phyloP scores from a whole-genome alignment of 257 asterid genomes.

The Striga asiatica region DNA sequence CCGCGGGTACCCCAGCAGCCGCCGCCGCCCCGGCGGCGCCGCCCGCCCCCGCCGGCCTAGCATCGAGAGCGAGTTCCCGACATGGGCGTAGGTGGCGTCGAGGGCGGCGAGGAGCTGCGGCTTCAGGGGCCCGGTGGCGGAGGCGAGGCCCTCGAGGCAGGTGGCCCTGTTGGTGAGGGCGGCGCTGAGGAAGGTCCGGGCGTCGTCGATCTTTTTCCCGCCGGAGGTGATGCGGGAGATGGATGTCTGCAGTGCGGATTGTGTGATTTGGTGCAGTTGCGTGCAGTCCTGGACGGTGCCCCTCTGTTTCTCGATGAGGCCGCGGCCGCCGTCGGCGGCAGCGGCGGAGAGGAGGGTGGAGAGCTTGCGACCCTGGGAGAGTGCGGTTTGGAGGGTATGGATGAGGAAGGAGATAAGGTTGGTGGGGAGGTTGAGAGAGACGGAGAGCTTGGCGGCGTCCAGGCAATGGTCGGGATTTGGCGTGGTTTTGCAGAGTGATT shows the following conservation, averaged over 20 bases:
- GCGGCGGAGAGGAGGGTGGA: constrained; percentile 32
- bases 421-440: constrained; percentile 49
- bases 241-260: constrained; percentile 39
- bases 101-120: constrained; percentile 32
- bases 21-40: constrained; percentile 26
- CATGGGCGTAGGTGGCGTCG: constrained; percentile 31
- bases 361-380: constrained; percentile 38
- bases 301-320: constrained; percentile 46
- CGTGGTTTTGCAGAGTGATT: constrained; percentile 46
- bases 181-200: constrained; percentile 56
- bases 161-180: constrained; percentile 64
- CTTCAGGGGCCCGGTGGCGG: constrained; percentile 52
- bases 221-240: constrained; percentile 20
- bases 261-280: constrained; percentile 63
- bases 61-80: constrained; percentile 57
- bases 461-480: constrained; percentile 61
- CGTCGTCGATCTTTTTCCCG: constrained; percentile 31
- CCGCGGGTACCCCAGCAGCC: constrained; percentile 45
- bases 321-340: constrained; percentile 1
- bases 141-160: constrained; percentile 61
- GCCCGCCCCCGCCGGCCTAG: constrained; percentile 19
- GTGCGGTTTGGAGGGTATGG: constrained; percentile 49
- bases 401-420: constrained; percentile 34
- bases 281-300: constrained; percentile 66
- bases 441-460: constrained; percentile 41